Base-by-base conservation (phyloP, 1,284 basidiomycete genomes). In the Vanrija humicola region DNA sequence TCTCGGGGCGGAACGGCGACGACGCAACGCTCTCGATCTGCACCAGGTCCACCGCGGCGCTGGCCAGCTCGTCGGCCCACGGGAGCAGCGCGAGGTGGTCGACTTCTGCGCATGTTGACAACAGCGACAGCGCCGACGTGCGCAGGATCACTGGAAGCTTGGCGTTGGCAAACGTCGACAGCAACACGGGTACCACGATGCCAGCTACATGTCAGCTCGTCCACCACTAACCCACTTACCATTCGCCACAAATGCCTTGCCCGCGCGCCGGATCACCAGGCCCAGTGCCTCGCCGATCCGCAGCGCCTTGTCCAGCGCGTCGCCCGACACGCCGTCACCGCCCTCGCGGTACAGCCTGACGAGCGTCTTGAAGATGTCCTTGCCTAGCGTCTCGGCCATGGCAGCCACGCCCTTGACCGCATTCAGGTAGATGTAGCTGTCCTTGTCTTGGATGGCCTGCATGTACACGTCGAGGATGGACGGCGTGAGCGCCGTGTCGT, bases 351-450 rank as follows among this genome's bases (percentile, higher is more conserved):
- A 94, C 21, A 82, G 80, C 34, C 81, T 79, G 8, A 90, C 75
- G 28, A 95, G 78, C 3, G 80, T 79, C 54, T 78, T 79, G 15
- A 94, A 76, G 9, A 92, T 85, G 16, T 89, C 85, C 58, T 81
- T 82, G 1, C 90, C 90, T 55, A 86, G 64, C 1, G 80, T 80
- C 64, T 91, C 86, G 1, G 87, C 89, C 82, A 95, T 86, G 15
- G 83, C 86, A 5, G 86, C 83, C 2, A 98, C 79, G 0, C 93
- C 95, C 67, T 94, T 89, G 5, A 96, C 87, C 0, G 90, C 92
- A 68, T 94, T 94, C 54, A 98, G 78, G 72, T 93, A 98, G 56
- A 98, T 86, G 75, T 94, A 98, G 34, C 89, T 92, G 70, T 98
- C 95, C 48, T 94, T 88, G 65, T 97, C 92, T 68, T 92, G 87